Conservation (phyloP, 352 stramenopile species). For the Pythium monospermum region DNA sequence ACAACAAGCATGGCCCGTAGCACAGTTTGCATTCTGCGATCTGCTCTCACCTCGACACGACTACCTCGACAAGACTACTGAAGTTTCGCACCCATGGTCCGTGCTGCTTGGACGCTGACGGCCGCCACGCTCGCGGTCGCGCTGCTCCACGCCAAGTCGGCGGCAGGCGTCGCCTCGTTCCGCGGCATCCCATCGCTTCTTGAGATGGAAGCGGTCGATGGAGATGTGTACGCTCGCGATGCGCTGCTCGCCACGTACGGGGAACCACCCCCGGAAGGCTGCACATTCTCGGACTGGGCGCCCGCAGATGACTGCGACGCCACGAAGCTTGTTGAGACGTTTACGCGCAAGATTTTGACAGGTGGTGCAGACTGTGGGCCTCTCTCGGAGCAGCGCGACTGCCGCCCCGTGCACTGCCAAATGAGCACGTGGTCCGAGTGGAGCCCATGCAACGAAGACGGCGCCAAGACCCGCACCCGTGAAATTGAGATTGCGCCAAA, state of each 20-base stretch:
- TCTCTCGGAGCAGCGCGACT: conserved; percentile 1
- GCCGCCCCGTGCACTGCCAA: conserved; percentile 27
- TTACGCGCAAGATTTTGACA: conserved; percentile 10
- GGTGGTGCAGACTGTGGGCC: too few relatives aligned
- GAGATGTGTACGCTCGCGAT: not conserved
- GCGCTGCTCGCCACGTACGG: not conserved
- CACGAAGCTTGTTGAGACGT: not conserved
- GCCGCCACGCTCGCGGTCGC: too few relatives aligned
- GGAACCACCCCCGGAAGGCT: not conserved
- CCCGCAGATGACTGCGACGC: not conserved
- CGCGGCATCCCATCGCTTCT: not conserved
- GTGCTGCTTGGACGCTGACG: too few relatives aligned
- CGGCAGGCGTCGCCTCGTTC: not conserved
- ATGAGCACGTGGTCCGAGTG: conserved; percentile 37
- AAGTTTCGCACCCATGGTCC: too few relatives aligned
- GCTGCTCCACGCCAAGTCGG: not conserved
- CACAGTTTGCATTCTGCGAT: too few relatives aligned
- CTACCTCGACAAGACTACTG: too few relatives aligned
- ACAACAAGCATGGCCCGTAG: too few relatives aligned
- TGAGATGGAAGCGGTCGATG: not conserved
- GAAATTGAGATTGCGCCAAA: conserved; percentile 1
- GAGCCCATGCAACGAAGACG: conserved; percentile 38
- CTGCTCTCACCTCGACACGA: too few relatives aligned
- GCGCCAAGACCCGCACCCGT: conserved; percentile 27
- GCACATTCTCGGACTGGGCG: not conserved